Conservation (phyloP, 2,329 filamentous ascomycete species). For the Aspergillus sp. region DNA sequence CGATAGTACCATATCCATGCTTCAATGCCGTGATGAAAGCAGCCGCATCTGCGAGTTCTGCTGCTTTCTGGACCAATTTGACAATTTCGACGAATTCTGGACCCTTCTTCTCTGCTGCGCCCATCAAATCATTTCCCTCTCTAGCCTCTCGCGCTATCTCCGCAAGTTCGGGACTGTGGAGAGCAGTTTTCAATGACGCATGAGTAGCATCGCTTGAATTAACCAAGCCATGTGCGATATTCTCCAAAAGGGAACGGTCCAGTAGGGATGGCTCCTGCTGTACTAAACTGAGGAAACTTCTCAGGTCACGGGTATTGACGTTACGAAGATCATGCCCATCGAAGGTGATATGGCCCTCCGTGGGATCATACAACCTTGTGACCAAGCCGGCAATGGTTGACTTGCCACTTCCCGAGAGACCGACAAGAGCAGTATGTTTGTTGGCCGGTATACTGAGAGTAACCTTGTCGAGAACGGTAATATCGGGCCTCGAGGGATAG, state of each 20-base stretch:
- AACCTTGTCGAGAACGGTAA: slow-evolving; percentile 33
- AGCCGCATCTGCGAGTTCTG: slow-evolving; percentile 27
- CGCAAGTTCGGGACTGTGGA: slow-evolving; percentile 21
- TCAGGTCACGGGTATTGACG: slow-evolving; percentile 36
- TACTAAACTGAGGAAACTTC: slow-evolving; percentile 42
- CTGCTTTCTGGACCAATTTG: slow-evolving; percentile 28
- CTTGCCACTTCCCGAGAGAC: slow-evolving; percentile 54
- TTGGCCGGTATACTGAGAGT: slow-evolving; percentile 33
- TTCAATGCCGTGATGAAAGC: slow-evolving; percentile 28
- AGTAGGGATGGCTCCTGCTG: slow-evolving; percentile 55
- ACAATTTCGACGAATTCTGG: slow-evolving; percentile 28
- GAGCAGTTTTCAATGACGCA: slow-evolving; percentile 23
- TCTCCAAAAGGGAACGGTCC: slow-evolving; percentile 54
- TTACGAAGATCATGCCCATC: slow-evolving; percentile 29
- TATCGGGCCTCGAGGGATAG: slow-evolving; percentile 39
- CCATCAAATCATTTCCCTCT: background rate
- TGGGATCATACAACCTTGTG: slow-evolving; percentile 39
- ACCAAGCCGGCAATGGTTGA: slow-evolving; percentile 46
- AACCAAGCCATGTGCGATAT: slow-evolving; percentile 54
- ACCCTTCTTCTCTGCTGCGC: background rate
- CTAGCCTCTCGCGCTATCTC: slow-evolving; percentile 26
- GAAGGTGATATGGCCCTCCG: slow-evolving; percentile 31
- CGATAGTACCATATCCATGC: slow-evolving; percentile 35
- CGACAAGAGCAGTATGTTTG: slow-evolving; percentile 47
- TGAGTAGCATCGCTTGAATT: slow-evolving; percentile 27